Evolutionary conservation across 2,329 filamentous ascomycete species (phyloP).

Genomic region (Venturia oleaginea): DNA sequence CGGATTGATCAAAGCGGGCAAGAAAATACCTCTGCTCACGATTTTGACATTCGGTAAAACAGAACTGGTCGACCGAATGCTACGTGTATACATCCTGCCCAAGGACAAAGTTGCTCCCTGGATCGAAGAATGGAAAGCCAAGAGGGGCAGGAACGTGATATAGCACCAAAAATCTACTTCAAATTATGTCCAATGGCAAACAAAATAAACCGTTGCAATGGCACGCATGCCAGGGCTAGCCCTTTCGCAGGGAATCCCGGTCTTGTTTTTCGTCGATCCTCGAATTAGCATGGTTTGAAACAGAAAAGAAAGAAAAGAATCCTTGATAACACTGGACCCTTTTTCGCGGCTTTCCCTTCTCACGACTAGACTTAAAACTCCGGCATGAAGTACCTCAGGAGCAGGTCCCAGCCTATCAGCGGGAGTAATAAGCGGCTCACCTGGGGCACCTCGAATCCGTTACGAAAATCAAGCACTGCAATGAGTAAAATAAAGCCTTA

Average conservation of each 20-base stretch:
- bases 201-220: neutral
- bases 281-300: neutral
- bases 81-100: slow-evolving; percentile 76
- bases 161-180: neutral
- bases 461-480: too few relatives aligned
- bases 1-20: slow-evolving; percentile 81
- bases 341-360: neutral
- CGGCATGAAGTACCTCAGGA: neutral
- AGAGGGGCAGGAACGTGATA: neutral
- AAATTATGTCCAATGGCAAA: neutral
- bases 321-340: neutral
- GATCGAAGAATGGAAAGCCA: slow-evolving; percentile 69
- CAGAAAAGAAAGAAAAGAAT: neutral
- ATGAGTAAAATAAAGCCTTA: too few relatives aligned
- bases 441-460: too few relatives aligned
- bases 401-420: neutral
- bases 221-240: neutral
- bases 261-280: neutral
- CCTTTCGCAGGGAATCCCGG: neutral
- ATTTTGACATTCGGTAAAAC: slow-evolving; percentile 67
- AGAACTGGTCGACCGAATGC: slow-evolving; percentile 78
- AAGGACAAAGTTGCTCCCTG: slow-evolving; percentile 60
- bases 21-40: slow-evolving; percentile 69
- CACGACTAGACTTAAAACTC: neutral
- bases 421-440: too few relatives aligned